Evolutionary conservation across 1,284 basidiomycete species (phyloP).

Genomic region (Fomitopsis palustris): DNA sequence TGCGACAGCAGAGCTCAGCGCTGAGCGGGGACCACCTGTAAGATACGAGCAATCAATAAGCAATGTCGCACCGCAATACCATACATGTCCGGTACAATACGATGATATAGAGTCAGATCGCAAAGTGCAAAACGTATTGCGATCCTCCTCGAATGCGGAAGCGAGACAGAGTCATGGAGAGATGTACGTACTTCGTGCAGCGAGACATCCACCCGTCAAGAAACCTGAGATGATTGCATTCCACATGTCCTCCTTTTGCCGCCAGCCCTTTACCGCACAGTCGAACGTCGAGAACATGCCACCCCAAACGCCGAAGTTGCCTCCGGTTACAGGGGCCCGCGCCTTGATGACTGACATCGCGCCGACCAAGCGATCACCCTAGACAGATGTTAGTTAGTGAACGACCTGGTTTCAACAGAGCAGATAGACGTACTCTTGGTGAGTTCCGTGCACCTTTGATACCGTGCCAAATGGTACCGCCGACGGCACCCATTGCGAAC

Average conservation of each 20-base stretch:
- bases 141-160: neutral
- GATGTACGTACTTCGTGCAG: slow-evolving; percentile 79
- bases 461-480: slow-evolving; percentile 98
- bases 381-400: neutral
- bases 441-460: slow-evolving; percentile 98
- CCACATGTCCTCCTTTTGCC: slow-evolving; percentile 99
- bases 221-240: slow-evolving; percentile 99
- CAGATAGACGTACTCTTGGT: slow-evolving; percentile 66
- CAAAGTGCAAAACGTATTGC: too few species aligned
- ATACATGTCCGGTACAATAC: too few species aligned
- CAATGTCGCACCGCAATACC: neutral
- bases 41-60: neutral
- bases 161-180: neutral
- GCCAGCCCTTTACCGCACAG: slow-evolving; percentile 94
- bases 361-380: slow-evolving; percentile 94
- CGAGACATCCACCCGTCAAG: slow-evolving; percentile 95
- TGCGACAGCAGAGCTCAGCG: slow-evolving; percentile 88
- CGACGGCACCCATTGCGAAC: slow-evolving; percentile 93
- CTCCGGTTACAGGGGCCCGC: slow-evolving; percentile 95
- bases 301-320: slow-evolving; percentile 98
- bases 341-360: slow-evolving; percentile 98
- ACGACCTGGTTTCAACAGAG: neutral
- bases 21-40: slow-evolving; percentile 87
- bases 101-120: neutral
- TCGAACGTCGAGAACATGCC: slow-evolving; percentile 97